phyloP scores from a whole-genome alignment of 306 rosid genomes.

The Urtica urens region DNA sequence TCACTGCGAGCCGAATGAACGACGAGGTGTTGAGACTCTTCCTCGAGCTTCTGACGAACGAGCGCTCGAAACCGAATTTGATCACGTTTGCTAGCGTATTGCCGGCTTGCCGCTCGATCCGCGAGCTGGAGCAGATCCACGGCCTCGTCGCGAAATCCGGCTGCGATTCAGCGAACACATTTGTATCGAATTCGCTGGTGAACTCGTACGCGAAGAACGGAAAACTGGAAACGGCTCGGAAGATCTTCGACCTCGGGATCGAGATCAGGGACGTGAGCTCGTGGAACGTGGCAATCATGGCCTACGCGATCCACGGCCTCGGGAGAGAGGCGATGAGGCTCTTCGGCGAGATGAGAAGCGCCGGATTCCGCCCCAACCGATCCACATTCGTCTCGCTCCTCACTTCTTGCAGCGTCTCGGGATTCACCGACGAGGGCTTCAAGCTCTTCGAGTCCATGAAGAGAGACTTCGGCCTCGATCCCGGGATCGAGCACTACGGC shows the following conservation, averaged over 20 bases:
- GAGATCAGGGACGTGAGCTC: conserved; percentile 31
- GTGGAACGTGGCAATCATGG: conserved; percentile 48
- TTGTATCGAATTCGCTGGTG: conserved; percentile 29
- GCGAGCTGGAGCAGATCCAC: conserved; percentile 45
- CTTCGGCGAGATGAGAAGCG: conserved; percentile 28
- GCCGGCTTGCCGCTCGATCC: conserved; percentile 35
- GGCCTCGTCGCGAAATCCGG: conserved; percentile 29
- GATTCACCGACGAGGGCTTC: conserved; percentile 42
- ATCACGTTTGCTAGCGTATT: conserved; percentile 41
- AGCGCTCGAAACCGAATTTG: conserved; percentile 25
- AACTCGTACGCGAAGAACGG: conserved; percentile 48
- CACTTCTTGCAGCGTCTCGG: conserved; percentile 43
- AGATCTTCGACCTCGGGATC: conserved; percentile 32
- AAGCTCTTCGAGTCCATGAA: conserved; percentile 32
- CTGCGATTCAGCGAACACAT: conserved; percentile 28
- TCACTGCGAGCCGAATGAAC: conserved; percentile 22
- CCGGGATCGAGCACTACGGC: conserved; percentile 49
- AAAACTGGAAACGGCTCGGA: conserved; percentile 20
- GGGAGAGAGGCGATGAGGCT: conserved; percentile 32
- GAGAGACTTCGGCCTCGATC: conserved; percentile 28
- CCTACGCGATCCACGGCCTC: conserved; percentile 46
- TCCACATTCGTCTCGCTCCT: conserved; percentile 46
- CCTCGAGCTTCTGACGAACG: conserved; percentile 22
- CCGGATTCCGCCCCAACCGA: conserved; percentile 29
- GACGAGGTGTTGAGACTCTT: conserved; percentile 33